phyloP scores from a whole-genome alignment of 805 yeast species.

The Candida nonsorbophila region DNA sequence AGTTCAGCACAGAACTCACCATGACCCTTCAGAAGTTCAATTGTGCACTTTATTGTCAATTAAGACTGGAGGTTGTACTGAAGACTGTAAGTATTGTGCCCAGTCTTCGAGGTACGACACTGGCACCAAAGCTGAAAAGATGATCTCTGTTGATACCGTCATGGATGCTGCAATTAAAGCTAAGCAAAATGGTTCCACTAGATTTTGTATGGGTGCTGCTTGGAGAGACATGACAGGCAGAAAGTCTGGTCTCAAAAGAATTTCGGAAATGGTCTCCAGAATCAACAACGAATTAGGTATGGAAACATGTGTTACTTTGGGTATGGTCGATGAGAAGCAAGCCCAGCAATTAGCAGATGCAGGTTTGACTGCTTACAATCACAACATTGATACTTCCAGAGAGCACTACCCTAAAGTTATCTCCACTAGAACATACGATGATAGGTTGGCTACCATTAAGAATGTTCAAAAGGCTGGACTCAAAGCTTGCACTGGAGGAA shows the following conservation, averaged over 20 bases:
- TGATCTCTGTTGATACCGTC: slow-evolving; percentile 59
- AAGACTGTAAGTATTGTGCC: slow-evolving; percentile 78
- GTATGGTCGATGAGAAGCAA: slow-evolving; percentile 69
- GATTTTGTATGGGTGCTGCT: slow-evolving; percentile 85
- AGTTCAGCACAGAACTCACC: slow-evolving; percentile 58
- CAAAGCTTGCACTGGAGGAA: slow-evolving; percentile 75
- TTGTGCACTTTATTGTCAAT: slow-evolving; percentile 71
- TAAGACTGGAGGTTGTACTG: slow-evolving; percentile 78
- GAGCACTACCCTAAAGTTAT: slow-evolving; percentile 73
- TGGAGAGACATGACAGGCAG: slow-evolving; percentile 85
- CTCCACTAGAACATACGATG: slow-evolving; percentile 66
- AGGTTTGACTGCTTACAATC: slow-evolving; percentile 79
- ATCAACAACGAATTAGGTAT: slow-evolving; percentile 57
- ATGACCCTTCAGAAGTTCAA: slow-evolving; percentile 67
- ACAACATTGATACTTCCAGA: slow-evolving; percentile 74
- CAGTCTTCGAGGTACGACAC: slow-evolving; percentile 68
- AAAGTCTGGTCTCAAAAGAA: slow-evolving; percentile 57
- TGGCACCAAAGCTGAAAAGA: slow-evolving; percentile 64
- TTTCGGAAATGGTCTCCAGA: slow-evolving; percentile 58
- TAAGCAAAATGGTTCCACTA: slow-evolving; percentile 63
- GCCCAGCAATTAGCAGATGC: slow-evolving; percentile 55
- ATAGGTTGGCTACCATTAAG: slow-evolving; percentile 59
- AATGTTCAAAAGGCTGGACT: slow-evolving; percentile 62
- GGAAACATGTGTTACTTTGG: slow-evolving; percentile 78
- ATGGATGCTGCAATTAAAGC: slow-evolving; percentile 60